phyloP scores from a whole-genome alignment of 805 yeast genomes.

The Ogataea methylovora region DNA sequence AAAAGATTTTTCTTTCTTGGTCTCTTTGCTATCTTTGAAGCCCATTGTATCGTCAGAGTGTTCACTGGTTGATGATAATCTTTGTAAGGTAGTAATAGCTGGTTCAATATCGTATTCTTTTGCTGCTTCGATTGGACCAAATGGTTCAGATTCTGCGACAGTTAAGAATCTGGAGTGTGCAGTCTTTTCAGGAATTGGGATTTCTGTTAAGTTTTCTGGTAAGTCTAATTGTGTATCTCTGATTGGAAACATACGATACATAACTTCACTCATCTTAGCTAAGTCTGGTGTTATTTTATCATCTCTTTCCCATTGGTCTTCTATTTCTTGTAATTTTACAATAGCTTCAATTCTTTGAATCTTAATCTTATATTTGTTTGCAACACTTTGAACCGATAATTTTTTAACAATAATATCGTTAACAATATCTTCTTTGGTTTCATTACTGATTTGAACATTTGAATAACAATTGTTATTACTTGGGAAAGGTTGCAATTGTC shows the following conservation, averaged over 20 bases:
- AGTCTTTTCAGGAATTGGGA: constrained; percentile 83
- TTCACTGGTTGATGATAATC: constrained; percentile 54
- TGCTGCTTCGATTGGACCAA: constrained; percentile 95
- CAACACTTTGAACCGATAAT: constrained; percentile 60
- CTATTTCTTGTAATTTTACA: constrained; percentile 57
- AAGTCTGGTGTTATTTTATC: constrained; percentile 52
- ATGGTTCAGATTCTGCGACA: constrained; percentile 90
- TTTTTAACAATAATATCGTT: constrained; percentile 41
- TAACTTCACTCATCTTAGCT: constrained; percentile 45
- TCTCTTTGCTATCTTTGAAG: constrained; percentile 17
- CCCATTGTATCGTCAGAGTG: constrained; percentile 22
- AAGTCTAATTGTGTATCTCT: constrained; percentile 38
- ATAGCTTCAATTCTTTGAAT: constrained; percentile 89
- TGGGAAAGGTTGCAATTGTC: constrained; percentile 72
- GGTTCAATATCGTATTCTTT: constrained; percentile 74
- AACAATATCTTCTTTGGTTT: constrained; percentile 53
- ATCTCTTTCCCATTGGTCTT: constrained; percentile 48
- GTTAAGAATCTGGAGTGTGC: constrained; percentile 76
- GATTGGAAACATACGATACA: constrained; percentile 81
- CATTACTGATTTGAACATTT: constrained; percentile 49
- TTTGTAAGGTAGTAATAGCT: constrained; percentile 71
- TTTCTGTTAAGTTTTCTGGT: constrained; percentile 83
- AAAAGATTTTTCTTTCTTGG: constrained; percentile 27
- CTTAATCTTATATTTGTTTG: constrained; percentile 71
- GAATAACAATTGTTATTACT: constrained; percentile 63